Percentiles rank a stretch among this genome's conserved stretches.
Conservation (phyloP, 2,329 filamentous ascomycete species). For the Venturiaceae sp. region DNA sequence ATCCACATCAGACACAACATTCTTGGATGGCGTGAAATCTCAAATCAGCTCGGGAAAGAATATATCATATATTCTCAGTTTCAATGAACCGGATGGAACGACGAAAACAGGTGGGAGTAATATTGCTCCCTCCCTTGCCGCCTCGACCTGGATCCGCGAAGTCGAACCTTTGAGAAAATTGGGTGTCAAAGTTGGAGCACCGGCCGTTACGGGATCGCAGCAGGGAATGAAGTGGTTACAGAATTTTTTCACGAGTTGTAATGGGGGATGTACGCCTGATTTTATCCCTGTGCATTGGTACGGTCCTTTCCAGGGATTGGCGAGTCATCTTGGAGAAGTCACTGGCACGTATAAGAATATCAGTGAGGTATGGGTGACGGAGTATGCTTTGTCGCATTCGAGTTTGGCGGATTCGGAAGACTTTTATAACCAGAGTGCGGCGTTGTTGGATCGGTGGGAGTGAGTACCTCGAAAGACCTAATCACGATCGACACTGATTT, state of each 20-base stretch:
- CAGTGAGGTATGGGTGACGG: conserved; percentile 63
- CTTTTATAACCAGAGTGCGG: conserved; percentile 58
- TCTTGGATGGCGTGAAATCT: conserved; percentile 48
- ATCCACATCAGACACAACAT: conserved; percentile 36
- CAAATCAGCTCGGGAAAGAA: conserved; percentile 45
- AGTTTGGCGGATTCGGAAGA: conserved; percentile 46
- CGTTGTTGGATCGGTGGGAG: conserved; percentile 56
- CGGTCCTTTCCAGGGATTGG: conserved; percentile 59
- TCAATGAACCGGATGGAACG: conserved; percentile 68
- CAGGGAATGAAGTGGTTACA: conserved; percentile 57
- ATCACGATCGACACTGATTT: background rate
- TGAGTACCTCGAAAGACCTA: conserved; percentile 27
- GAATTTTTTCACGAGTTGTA: conserved; percentile 53
- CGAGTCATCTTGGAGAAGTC: conserved; percentile 55
- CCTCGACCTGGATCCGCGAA: conserved; percentile 59
- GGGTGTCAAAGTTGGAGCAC: conserved; percentile 60
- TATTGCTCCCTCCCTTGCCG: conserved; percentile 50
- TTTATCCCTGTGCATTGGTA: conserved; percentile 46
- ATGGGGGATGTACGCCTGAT: conserved; percentile 34
- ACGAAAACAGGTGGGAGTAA: conserved; percentile 50
- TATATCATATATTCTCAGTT: conserved; percentile 60
- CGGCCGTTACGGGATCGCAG: conserved; percentile 55
- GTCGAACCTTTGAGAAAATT: conserved; percentile 56
- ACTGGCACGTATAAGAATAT: conserved; percentile 37
- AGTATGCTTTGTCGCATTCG: conserved; percentile 55